A percentile compares a stretch with the other conserved stretches of the same genome.
These are phyloP conservation scores for Cydonia oblonga DNA, from an alignment of 331 rosid species.

Conservation along the genomic window DNA sequence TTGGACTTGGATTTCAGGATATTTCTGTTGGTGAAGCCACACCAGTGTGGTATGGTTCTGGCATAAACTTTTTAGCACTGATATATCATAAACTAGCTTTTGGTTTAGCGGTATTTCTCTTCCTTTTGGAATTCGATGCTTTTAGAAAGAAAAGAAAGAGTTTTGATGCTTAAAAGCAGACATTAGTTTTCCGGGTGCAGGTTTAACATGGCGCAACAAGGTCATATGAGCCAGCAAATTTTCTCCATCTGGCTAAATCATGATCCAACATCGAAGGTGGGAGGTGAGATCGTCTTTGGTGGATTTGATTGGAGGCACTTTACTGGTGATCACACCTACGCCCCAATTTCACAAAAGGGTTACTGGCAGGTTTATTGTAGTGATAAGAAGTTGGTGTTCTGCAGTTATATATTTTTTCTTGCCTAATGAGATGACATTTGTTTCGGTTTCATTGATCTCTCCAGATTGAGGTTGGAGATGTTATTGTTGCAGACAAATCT, in stretches of 20 bases:
- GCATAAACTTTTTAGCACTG: not conserved
- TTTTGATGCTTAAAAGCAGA: not conserved
- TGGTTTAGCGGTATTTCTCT: not conserved
- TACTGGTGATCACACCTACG: slow-evolving; percentile 59
- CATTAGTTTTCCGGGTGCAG: slow-evolving; percentile 25
- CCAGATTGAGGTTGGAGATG: slow-evolving; percentile 61
- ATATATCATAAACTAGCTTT: not conserved
- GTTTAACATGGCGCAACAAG: slow-evolving; percentile 61
- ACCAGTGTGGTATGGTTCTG: slow-evolving; percentile 56
- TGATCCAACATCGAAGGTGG: slow-evolving; percentile 33
- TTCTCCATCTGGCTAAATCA: slow-evolving; percentile 65
- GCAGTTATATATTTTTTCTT: not conserved
- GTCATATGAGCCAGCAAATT: slow-evolving; percentile 25
- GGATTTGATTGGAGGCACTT: slow-evolving; percentile 57
- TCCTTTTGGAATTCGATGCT: not conserved
- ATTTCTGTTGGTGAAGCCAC: slow-evolving; percentile 40
- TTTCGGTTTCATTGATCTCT: slow-evolving; percentile 5
- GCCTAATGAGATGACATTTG: not conserved
- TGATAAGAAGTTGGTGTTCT: not conserved
- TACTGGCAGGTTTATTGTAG: slow-evolving; percentile 56
- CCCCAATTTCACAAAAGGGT: slow-evolving; percentile 43
- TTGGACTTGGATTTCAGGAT: slow-evolving; percentile 72
- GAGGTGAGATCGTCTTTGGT: slow-evolving; percentile 81
- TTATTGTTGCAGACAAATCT: slow-evolving; percentile 40
- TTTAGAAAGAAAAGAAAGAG: not conserved